Evolutionary conservation across 176 grass and related monocot species (phyloP).

Genomic region (Luzula sylvatica): DNA sequence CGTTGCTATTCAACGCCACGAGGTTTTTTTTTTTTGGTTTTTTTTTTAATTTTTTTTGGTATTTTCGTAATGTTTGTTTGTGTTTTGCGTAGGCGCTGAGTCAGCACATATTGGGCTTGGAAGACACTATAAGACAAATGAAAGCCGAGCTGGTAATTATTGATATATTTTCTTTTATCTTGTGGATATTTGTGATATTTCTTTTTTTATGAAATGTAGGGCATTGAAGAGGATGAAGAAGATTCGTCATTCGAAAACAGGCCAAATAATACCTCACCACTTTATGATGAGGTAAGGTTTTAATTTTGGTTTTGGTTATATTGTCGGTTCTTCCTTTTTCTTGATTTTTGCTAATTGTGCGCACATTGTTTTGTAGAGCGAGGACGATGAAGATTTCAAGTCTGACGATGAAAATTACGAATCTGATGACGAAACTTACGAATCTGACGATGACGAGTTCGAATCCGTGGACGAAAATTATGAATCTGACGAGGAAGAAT

Average conservation of each 20-base stretch:
- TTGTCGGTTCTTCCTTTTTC: background rate
- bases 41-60: background rate
- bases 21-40: constrained; percentile 39
- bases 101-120: constrained; percentile 73
- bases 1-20: constrained; percentile 95
- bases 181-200: background rate
- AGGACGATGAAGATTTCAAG: constrained; percentile 48
- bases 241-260: constrained; percentile 24
- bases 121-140: constrained; percentile 61
- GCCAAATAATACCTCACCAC: background rate
- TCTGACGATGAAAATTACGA: constrained; percentile 39
- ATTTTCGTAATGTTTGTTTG: background rate
- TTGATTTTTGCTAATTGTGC: constrained; percentile 7
- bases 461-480: constrained; percentile 6
- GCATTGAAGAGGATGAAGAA: constrained; percentile 47
- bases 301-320: background rate
- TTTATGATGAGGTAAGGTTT: constrained; percentile 33
- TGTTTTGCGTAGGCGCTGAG: constrained; percentile 62
- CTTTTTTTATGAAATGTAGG: constrained; percentile 38
- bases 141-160: constrained; percentile 67
- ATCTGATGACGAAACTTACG: constrained; percentile 13
- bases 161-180: background rate
- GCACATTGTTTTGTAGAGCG: constrained; percentile 1
- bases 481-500: constrained; percentile 7
- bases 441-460: constrained; percentile 42